Base-by-base conservation (phyloP, 208 protist genomes). In the Leptomonas seymouri region DNA sequence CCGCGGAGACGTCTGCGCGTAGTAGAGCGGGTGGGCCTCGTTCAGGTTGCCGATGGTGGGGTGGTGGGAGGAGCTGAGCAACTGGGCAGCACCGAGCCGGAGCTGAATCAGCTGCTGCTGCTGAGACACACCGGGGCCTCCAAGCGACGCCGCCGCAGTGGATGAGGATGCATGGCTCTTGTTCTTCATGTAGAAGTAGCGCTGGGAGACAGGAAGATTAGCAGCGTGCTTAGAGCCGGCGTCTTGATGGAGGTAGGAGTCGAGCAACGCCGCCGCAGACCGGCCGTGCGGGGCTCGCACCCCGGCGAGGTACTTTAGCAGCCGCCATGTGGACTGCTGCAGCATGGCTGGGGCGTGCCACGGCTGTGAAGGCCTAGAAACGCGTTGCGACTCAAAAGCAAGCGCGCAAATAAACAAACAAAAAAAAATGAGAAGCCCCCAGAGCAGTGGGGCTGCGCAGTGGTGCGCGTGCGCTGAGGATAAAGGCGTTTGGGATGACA, bases 21-120 rank as follows among this genome's bases (percentile, higher is more conserved):
- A 97, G 69, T 83, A 94, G 12, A 97, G 78, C n/a, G 91, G 91
- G 71, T 97, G 89, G 4, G 80, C 89, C 49, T 87, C 84, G 74
- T 97, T 94, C 21, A 79, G 45, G 59, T 94, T 97, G 25, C 54
- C 46, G 49, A 97, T 89, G 53, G 75, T 71, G n/a, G 63, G 27
- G 54, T 87, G 69, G 23, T 78, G 68, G 12, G 91, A 85, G 34
- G 85, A 80, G 56, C 81, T 71, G 27, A 97, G 79, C 86, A 97
- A 84, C 63, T 93, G 89, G 5, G 91, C 91, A 9, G 75, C 85
- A 14, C 89, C 89, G 20, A 97, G 78, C 1, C 91, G 82, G 44
- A 97, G 75, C 66, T 89, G 87, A 21, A 91, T 50, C 55, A 78
- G 63, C 28, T 81, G 74, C 42, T 95, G 86, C 23, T 76, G 80